phyloP scores from a whole-genome alignment of 352 stramenopile species.

The Halophytophthora polymorphica region DNA sequence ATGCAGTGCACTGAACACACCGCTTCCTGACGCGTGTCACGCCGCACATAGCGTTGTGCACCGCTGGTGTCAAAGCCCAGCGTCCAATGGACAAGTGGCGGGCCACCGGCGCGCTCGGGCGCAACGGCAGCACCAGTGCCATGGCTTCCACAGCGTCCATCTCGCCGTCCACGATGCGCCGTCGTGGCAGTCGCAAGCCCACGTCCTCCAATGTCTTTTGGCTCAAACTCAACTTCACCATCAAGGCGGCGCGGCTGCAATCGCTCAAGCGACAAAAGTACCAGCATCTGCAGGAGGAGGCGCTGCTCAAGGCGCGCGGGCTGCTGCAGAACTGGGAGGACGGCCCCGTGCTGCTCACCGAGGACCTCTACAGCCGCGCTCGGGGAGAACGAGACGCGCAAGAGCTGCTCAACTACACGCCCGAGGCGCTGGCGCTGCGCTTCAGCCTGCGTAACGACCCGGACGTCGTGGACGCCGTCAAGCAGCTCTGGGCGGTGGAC shows the following conservation, averaged over 20 bases:
- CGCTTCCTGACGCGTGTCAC: no score
- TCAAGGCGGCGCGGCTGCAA: conserved; percentile 60
- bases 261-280: conserved; percentile 70
- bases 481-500: conserved; percentile 57
- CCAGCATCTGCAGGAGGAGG: conserved; percentile 68
- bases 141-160: background rate
- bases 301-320: conserved; percentile 49
- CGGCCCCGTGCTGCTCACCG: conserved; percentile 47
- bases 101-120: no score
- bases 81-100: no score
- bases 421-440: conserved; percentile 54
- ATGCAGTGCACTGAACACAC: no score
- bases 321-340: conserved; percentile 72
- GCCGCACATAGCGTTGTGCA: no score
- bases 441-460: conserved; percentile 68
- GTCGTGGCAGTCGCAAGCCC: conserved; percentile 20
- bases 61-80: no score
- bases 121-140: background rate
- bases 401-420: conserved; percentile 67
- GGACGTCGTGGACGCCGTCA: conserved; percentile 37
- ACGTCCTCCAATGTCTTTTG: conserved; percentile 45
- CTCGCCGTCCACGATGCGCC: conserved; percentile 3
- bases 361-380: conserved; percentile 56
- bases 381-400: conserved; percentile 39
- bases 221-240: conserved; percentile 76